Evolutionary conservation across 768 basidiomycete species (phyloP).

Genomic region (Suillus placidus): DNA sequence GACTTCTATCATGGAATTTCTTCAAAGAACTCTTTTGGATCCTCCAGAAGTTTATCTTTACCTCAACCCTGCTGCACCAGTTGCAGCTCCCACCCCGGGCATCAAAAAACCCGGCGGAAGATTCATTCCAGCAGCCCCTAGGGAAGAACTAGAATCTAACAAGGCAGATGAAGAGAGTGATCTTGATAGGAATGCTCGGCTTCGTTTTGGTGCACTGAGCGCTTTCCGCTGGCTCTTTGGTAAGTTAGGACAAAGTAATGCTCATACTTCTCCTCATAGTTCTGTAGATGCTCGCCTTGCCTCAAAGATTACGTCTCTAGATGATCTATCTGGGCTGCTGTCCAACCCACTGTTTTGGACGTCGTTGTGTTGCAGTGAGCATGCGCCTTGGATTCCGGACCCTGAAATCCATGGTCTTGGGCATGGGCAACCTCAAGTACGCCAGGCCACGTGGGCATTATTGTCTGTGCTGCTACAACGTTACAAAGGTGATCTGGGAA

Average conservation of each 20-base stretch:
- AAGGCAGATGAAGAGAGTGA: constrained; percentile 63
- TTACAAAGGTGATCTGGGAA: constrained; percentile 45
- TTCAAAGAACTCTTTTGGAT: constrained; percentile 58
- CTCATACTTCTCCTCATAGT: background rate
- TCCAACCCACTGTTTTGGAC: constrained; percentile 63
- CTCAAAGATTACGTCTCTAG: constrained; percentile 10
- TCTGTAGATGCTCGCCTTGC: constrained; percentile 15
- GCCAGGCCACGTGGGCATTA: constrained; percentile 73
- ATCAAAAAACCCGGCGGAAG: constrained; percentile 35
- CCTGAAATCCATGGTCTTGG: constrained; percentile 53
- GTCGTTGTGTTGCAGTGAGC: constrained; percentile 47
- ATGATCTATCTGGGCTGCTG: constrained; percentile 43
- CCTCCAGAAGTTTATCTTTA: constrained; percentile 62
- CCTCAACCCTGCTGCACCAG: constrained; percentile 52
- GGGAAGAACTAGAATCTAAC: constrained; percentile 31
- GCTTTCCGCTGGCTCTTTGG: constrained; percentile 65
- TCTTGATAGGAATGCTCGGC: constrained; percentile 66
- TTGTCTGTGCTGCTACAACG: constrained; percentile 43
- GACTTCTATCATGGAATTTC: constrained; percentile 49
- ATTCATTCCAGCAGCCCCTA: constrained; percentile 32
- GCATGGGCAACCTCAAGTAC: constrained; percentile 66
- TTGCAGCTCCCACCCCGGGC: constrained; percentile 26
- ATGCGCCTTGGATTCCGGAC: constrained; percentile 41
- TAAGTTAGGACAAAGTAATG: constrained; percentile 35
- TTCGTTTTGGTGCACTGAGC: constrained; percentile 71